Evolutionary conservation across 345 rosid genomes (phyloP).

Genomic region (Trapa bicornis): DNA sequence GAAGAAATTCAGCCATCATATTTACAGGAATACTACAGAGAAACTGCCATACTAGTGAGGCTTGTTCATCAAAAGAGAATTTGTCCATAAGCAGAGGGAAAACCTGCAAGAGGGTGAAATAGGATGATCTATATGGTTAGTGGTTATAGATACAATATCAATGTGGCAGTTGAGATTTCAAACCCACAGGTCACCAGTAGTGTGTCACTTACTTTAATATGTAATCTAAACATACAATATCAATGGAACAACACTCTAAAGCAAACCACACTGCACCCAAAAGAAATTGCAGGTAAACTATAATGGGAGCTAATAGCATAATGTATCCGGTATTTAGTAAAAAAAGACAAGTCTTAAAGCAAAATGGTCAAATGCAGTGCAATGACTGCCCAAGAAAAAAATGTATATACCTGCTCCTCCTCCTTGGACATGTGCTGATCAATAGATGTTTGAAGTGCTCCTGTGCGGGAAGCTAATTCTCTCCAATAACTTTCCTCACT

Average conservation of each 20-base stretch:
- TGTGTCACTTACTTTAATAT: not conserved
- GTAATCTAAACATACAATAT: not conserved
- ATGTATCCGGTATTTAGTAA: not conserved
- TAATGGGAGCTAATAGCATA: not conserved
- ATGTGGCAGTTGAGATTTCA: too few relatives aligned
- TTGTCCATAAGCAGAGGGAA: slow-evolving; percentile 49
- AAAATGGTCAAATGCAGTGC: not conserved
- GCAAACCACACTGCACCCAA: not conserved
- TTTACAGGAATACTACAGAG: slow-evolving; percentile 58
- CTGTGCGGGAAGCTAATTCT: slow-evolving; percentile 66
- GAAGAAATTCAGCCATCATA: slow-evolving; percentile 48
- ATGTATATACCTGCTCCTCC: slow-evolving; percentile 61
- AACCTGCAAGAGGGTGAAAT: slow-evolving; percentile 24
- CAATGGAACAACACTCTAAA: not conserved
- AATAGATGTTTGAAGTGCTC: slow-evolving; percentile 77
- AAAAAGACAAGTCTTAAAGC: not conserved
- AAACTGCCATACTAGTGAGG: slow-evolving; percentile 56
- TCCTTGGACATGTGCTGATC: slow-evolving; percentile 90
- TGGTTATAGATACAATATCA: not conserved
- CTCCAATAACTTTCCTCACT: slow-evolving; percentile 49
- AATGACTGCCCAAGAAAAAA: not conserved
- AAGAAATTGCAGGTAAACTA: not conserved
- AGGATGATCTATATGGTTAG: not conserved
- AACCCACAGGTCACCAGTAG: not conserved
- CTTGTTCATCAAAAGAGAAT: slow-evolving; percentile 54